phyloP scores from a whole-genome alignment of 345 rosid species.

The Pugionium dolabratum region DNA sequence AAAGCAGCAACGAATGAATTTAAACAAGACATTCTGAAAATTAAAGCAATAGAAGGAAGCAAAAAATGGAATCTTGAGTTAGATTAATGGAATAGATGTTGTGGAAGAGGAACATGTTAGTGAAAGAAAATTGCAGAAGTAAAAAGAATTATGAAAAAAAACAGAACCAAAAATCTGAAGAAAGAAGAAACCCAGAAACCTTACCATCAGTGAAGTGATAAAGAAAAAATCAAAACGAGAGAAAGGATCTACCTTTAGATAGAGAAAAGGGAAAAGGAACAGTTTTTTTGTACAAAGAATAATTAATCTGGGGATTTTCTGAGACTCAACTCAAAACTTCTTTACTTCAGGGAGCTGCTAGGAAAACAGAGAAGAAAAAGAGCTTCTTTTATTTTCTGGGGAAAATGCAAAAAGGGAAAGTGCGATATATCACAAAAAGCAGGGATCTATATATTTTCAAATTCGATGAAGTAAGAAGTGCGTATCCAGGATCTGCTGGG shows the following conservation, averaged over 20 bases:
- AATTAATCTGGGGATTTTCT: constrained; percentile 7
- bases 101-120: background rate
- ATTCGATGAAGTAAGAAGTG: constrained; percentile 38
- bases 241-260: constrained; percentile 29
- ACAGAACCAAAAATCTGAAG: background rate
- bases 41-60: constrained; percentile 9
- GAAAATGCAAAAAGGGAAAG: constrained; percentile 29
- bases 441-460: constrained; percentile 21
- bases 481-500: constrained; percentile 56
- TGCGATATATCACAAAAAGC: constrained; percentile 24
- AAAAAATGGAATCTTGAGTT: constrained; percentile 3
- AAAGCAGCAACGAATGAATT: constrained; percentile 10
- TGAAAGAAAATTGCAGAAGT: background rate
- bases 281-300: background rate
- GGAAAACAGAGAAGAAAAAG: constrained; percentile 23
- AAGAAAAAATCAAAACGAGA: background rate
- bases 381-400: constrained; percentile 32
- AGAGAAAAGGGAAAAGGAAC: background rate
- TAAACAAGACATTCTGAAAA: constrained; percentile 6
- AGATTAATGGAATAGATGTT: background rate
- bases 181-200: constrained; percentile 25
- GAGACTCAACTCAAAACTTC: constrained; percentile 23
- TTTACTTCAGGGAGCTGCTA: constrained; percentile 16
- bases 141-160: background rate
- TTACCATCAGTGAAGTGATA: constrained; percentile 22